Base-by-base conservation (phyloP, 2,329 filamentous ascomycete genomes). In the Hypoxylon sp. region DNA sequence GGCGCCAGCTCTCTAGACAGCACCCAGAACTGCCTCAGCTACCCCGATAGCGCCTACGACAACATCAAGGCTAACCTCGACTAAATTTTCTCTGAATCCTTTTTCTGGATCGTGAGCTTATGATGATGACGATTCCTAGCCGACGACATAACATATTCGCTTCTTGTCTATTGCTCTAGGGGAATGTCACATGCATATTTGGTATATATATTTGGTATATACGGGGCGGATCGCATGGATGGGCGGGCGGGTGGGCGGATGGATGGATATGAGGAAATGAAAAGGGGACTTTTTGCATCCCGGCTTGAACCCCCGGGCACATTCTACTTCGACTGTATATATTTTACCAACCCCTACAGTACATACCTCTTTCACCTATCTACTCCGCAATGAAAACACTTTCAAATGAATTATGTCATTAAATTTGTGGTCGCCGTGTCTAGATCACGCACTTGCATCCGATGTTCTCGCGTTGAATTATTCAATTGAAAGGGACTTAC, bases 61-160 rank as follows among this genome's bases (percentile, higher is more conserved):
- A 75, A 75, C 60, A 73, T 75, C 64, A 72, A 70, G 67, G 68
- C 62, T 41, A 72, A 71, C 62, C 58, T 73, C 6, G 19, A 53
- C 8, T 71, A 70, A 17, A 44, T 13, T 22, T 20, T 41, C 17
- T 51, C 8, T n/a, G 24, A 26, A 28, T 49, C 44, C 13, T 24
- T 48, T 24, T 26, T 26, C 24, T 26, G 24, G 24, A 26, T 7
- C 4, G 24, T 4, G 7, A 26, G 24, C 24, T 26, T 26, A 26
- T 26, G 7, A 26, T 7, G 24, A 26, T 7, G 24, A 26, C 24
- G 7, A 26, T 26, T 26, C n/a, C n/a, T 26, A 26, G 7, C 24
- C 7, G 24, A 26, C 19, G 17, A 17, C 19, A 22, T 26, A 49
- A 22, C 20, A 49, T 52, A 66, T 57, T 66, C 56, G 41, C 41